Conservation (phyloP, 2,329 filamentous ascomycete genomes). For the Orbilia brochopaga region DNA sequence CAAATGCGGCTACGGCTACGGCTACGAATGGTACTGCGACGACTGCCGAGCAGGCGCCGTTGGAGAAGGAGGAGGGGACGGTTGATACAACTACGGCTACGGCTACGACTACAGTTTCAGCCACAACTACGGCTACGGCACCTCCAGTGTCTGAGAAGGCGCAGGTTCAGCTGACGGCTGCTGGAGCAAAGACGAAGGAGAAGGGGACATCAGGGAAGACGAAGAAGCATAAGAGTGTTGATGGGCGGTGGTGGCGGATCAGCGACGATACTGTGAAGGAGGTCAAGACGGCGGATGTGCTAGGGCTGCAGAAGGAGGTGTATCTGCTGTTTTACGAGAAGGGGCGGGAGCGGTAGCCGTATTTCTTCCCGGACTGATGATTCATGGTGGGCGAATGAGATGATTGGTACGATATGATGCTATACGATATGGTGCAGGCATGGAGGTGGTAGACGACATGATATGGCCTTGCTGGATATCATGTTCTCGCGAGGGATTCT, state of each 20-base stretch:
- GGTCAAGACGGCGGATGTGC: slow-evolving; percentile 85
- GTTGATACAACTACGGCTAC: too few species aligned
- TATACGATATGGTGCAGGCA: too few species aligned
- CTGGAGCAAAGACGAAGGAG: slow-evolving; percentile 10
- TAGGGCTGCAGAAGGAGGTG: slow-evolving; percentile 93
- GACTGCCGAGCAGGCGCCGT: too few species aligned
- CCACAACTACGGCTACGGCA: neutral
- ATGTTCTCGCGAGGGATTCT: neutral
- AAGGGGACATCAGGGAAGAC: slow-evolving; percentile 30
- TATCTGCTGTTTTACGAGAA: slow-evolving; percentile 93
- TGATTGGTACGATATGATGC: neutral
- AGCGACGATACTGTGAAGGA: slow-evolving; percentile 97
- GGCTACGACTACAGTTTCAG: neutral
- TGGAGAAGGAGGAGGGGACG: too few species aligned
- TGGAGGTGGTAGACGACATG: slow-evolving; percentile 1
- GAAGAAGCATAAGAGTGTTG: slow-evolving; percentile 67
- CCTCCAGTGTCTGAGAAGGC: neutral
- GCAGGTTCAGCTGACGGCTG: slow-evolving; percentile 4
- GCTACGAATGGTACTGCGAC: too few species aligned
- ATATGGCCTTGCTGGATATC: neutral
- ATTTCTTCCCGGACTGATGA: too few species aligned
- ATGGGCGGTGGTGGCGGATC: slow-evolving; percentile 90
- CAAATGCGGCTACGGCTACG: neutral
- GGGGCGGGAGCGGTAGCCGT: slow-evolving; percentile 17
- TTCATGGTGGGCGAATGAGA: neutral